Percentiles rank a stretch among this genome's conserved stretches.
These are phyloP conservation scores for Suillus sp. DNA, from an alignment of 768 basidiomycete species.

Conservation along the genomic window DNA sequence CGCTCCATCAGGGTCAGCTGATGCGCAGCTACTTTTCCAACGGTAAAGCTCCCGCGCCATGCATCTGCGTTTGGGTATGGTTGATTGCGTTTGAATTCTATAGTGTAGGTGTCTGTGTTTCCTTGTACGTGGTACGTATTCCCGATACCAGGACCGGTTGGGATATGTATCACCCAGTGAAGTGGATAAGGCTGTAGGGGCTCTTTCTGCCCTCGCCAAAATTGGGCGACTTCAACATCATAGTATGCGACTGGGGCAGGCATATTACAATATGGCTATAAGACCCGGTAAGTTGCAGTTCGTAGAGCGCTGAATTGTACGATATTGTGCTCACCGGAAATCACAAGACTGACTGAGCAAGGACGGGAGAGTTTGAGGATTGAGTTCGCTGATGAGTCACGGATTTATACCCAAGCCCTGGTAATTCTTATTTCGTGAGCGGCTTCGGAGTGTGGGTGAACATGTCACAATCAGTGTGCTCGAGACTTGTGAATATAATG, in stretches of 20 bases:
- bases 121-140: slow-evolving; percentile 33
- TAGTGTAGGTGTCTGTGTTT: slow-evolving; percentile 27
- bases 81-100: slow-evolving; percentile 15
- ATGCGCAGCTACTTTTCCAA: slow-evolving; percentile 27
- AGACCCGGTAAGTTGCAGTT: background rate
- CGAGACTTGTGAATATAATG: background rate
- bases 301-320: background rate
- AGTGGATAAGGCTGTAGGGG: slow-evolving; percentile 19
- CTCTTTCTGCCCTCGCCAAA: slow-evolving; percentile 24
- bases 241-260: slow-evolving; percentile 21
- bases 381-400: background rate
- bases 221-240: slow-evolving; percentile 32
- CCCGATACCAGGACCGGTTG: slow-evolving; percentile 22
- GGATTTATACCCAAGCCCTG: background rate
- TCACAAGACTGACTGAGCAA: background rate
- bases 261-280: slow-evolving; percentile 7
- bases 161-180: slow-evolving; percentile 34
- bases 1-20: slow-evolving; percentile 23
- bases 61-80: slow-evolving; percentile 13
- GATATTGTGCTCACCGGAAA: background rate
- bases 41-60: slow-evolving; percentile 30
- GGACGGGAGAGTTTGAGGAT: background rate
- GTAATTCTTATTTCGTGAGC: background rate
- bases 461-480: background rate
- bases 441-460: background rate